Base-by-base conservation (phyloP, 352 stramenopile species). In the Stramenopiles sp. region DNA sequence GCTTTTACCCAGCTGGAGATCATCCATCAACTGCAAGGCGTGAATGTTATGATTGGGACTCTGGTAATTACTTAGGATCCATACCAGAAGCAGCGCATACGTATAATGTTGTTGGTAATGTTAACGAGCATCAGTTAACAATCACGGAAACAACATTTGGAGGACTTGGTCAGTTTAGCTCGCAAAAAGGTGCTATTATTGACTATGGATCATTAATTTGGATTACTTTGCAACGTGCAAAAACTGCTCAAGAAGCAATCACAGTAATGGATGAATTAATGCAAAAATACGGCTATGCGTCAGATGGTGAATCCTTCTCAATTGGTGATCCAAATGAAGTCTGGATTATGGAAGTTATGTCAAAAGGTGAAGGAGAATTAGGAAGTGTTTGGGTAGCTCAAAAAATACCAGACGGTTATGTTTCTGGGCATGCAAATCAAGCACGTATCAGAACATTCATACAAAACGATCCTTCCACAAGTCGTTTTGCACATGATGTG, bases 81-180 rank as follows among this genome's bases (percentile, higher is more conserved):
- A 89, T 90, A 30, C 79, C 80, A 30, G 82, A 89, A 79, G 76
- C 80, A 4, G 30, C 30, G 13, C 30, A 79, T 77, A 90, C 86
- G 4, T 87, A 85, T 43, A 89, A 90, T 80, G 86, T 90, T 23
- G 79, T 90, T 43, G 86, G 85, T 0, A 90, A 90, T 79, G 80
- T 79, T 7, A 90, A 90, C 80, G 86, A 90, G 81, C 76, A 81
- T 30, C 85, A 86, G 30, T 31, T 90, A 6, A 82, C 83, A 31
- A 90, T 90, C 83, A 84, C 81, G 32, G 86, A 90, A 82, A 88
- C 85, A 29, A 90, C 86, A 6, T 88, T 86, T 84, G 86, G 86
- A 63, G 86, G 86, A 7, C 30, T 88, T 30, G 76, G 79, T 7
- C 13, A 79, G 7, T 77, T 90, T 1, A 80, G 80, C 63, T 69